These are phyloP conservation scores for Geranium brycei DNA, from an alignment of 345 rosid species.

Conservation along the genomic window DNA sequence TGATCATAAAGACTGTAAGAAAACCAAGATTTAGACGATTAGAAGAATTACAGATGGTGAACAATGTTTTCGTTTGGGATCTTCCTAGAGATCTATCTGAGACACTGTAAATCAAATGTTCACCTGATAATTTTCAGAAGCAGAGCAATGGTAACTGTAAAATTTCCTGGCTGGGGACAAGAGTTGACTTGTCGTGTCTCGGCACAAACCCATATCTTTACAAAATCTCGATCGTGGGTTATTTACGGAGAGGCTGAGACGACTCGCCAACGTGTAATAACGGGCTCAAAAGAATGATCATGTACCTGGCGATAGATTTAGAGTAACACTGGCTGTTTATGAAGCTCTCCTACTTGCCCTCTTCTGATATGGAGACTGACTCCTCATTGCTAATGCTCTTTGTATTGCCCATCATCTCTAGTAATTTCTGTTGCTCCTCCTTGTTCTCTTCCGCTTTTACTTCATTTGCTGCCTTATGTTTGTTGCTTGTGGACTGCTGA, in stretches of 20 bases:
- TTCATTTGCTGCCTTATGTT: constrained; percentile 41
- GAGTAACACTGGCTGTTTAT: not conserved
- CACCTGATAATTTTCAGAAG: no score
- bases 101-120: no score
- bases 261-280: not conserved
- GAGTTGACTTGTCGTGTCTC: no score
- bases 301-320: not conserved
- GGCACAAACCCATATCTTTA: not conserved
- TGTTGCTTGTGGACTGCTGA: constrained; percentile 67
- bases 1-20: no score
- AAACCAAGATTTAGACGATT: no score
- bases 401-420: constrained; percentile 51
- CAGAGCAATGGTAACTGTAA: no score
- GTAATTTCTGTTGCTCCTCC: constrained; percentile 58
- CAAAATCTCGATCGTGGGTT: not conserved
- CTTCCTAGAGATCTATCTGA: no score
- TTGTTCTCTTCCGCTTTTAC: constrained; percentile 29
- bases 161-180: no score
- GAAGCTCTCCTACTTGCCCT: constrained; percentile 11
- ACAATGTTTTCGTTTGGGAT: no score
- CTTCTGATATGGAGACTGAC: constrained; percentile 18
- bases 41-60: no score
- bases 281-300: not conserved
- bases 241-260: no score
- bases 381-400: constrained; percentile 17